Conservation (phyloP, 2,329 filamentous ascomycete genomes). For the Talaromyces sp. region DNA sequence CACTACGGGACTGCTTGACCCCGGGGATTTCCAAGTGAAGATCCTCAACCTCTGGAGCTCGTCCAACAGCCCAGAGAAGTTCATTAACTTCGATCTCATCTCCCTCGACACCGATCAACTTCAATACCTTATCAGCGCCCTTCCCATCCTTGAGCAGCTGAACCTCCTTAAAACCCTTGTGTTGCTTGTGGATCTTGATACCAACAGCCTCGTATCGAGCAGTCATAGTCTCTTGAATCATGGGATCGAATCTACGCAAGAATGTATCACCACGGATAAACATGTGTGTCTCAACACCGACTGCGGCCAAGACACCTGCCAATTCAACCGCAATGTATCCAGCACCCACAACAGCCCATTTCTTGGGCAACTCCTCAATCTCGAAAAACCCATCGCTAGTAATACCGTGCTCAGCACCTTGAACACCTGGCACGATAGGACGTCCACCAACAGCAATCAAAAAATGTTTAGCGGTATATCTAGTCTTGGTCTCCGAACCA, state of each 20-base stretch:
- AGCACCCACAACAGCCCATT: constrained; percentile 47
- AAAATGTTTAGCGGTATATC: constrained; percentile 44
- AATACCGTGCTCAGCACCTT: constrained; percentile 47
- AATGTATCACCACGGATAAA: constrained; percentile 47
- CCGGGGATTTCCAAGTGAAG: constrained; percentile 40
- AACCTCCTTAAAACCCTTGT: constrained; percentile 45
- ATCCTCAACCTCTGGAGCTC: constrained; percentile 42
- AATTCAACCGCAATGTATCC: constrained; percentile 51
- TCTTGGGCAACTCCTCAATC: constrained; percentile 47
- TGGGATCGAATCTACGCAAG: constrained; percentile 49
- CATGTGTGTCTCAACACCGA: constrained; percentile 48
- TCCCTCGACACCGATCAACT: constrained; percentile 40
- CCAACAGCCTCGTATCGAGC: constrained; percentile 47
- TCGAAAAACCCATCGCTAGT: constrained; percentile 50
- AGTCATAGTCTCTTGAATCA: constrained; percentile 50
- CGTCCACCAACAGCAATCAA: constrained; percentile 46
- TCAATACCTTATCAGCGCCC: constrained; percentile 44
- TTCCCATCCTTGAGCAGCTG: constrained; percentile 43
- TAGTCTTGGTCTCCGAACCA: constrained; percentile 36
- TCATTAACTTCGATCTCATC: constrained; percentile 45
- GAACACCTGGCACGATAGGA: constrained; percentile 40
- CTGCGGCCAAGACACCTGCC: constrained; percentile 47
- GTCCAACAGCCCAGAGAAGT: constrained; percentile 48
- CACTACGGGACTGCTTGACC: constrained; percentile 36
- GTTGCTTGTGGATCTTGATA: constrained; percentile 44